A percentile compares a stretch with the other conserved stretches of the same genome.
Conservation (phyloP, 1,284 basidiomycete species). For the Athelia psychrophila region DNA sequence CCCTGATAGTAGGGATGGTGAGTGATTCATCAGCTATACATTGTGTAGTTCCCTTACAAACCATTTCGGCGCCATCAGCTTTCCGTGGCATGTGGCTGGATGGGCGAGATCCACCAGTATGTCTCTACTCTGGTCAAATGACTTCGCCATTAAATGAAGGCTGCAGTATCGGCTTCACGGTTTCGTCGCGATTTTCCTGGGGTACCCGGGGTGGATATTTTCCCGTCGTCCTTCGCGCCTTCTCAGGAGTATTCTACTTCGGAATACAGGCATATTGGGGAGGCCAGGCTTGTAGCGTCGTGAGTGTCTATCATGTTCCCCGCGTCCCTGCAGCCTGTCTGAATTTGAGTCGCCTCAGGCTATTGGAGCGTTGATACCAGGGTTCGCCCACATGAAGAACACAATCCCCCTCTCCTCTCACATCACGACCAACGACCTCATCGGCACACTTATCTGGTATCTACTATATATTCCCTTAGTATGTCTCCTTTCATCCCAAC, state of each 20-base stretch:
- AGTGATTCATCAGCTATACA: not conserved
- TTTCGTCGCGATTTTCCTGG: constrained; percentile 4
- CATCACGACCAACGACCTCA: constrained; percentile 6
- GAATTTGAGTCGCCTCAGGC: not conserved
- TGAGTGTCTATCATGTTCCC: not conserved
- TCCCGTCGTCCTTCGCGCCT: not conserved
- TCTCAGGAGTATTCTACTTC: not conserved
- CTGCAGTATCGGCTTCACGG: constrained; percentile 2
- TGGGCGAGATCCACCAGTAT: constrained; percentile 3
- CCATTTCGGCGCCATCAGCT: not conserved
- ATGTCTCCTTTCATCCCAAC: not conserved
- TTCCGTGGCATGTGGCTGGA: constrained; percentile 4
- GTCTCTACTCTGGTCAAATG: not conserved
- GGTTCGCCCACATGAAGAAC: constrained; percentile 7
- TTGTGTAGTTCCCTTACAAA: not conserved
- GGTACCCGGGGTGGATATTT: constrained; percentile 1
- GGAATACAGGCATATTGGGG: constrained; percentile 5
- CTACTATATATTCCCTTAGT: not conserved
- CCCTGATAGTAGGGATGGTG: not conserved
- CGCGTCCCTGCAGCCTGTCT: too few species aligned
- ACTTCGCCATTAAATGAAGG: not conserved
- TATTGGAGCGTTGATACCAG: constrained; percentile 3
- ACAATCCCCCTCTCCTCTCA: constrained; percentile 3
- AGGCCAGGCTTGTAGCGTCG: constrained; percentile 3
- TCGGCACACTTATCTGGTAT: constrained; percentile 5